Evolutionary conservation across 2,329 filamentous ascomycete genomes (phyloP).

Genomic region (Lachnellula hyalina): DNA sequence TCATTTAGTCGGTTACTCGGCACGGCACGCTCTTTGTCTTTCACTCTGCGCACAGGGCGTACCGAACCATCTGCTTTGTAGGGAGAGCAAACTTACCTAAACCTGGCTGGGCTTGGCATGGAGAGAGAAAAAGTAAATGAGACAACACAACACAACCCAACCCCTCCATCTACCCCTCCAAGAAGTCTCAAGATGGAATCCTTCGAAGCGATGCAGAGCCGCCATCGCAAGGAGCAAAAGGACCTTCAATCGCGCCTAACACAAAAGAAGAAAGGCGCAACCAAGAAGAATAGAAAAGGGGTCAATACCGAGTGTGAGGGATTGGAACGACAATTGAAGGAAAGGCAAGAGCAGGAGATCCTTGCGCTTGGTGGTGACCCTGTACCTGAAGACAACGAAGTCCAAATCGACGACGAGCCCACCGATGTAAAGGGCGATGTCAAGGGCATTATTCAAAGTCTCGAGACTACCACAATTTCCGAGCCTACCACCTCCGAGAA

Average conservation of each 20-base stretch:
- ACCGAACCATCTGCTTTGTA: neutral
- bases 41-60: no score
- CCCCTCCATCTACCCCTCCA: neutral
- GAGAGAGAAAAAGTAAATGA: neutral
- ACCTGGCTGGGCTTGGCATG: neutral
- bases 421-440: constrained; percentile 1
- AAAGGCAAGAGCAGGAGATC: constrained; percentile 60
- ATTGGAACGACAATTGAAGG: constrained; percentile 60
- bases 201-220: constrained; percentile 71
- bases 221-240: constrained; percentile 82
- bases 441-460: constrained; percentile 15
- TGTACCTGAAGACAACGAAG: constrained; percentile 12
- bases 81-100: neutral
- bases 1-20: neutral
- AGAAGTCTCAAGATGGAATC: constrained; percentile 36
- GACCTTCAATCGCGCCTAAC: constrained; percentile 83
- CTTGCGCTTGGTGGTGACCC: constrained; percentile 35
- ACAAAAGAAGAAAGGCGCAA: constrained; percentile 94
- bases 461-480: constrained; percentile 21
- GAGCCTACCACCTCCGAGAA: constrained; percentile 19
- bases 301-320: constrained; percentile 71
- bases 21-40: neutral
- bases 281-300: constrained; percentile 75
- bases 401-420: constrained; percentile 12
- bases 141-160: neutral